phyloP scores from a whole-genome alignment of 2,329 filamentous ascomycete species.

The Fusarium sp. region DNA sequence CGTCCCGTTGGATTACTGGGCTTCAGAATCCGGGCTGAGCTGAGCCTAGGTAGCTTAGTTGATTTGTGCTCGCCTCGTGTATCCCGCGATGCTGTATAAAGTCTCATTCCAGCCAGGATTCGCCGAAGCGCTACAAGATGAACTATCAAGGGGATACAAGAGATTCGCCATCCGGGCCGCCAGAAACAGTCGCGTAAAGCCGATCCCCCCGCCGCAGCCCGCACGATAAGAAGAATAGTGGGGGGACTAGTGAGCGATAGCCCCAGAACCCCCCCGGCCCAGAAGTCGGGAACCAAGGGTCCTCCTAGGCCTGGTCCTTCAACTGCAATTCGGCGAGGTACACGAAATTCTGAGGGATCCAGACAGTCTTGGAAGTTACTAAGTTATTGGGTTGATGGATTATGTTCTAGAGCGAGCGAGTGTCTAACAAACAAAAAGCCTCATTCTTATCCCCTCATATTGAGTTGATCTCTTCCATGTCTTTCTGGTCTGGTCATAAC shows the following conservation, averaged over 20 bases:
- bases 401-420: slow-evolving; percentile 24
- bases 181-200: slow-evolving; percentile 19
- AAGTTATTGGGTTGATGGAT: slow-evolving; percentile 3
- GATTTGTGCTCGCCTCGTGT: slow-evolving; percentile 29
- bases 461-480: neutral
- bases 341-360: slow-evolving; percentile 23
- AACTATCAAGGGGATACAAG: slow-evolving; percentile 21
- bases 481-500: slow-evolving; percentile 29
- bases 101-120: slow-evolving; percentile 35
- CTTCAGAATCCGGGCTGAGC: slow-evolving; percentile 6
- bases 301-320: slow-evolving; percentile 5
- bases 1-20: slow-evolving; percentile 33
- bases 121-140: slow-evolving; percentile 28
- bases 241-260: slow-evolving; percentile 12
- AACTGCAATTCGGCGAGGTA: slow-evolving; percentile 14
- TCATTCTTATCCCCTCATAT: slow-evolving; percentile 1
- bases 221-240: slow-evolving; percentile 31
- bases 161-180: slow-evolving; percentile 21
- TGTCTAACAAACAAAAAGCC: slow-evolving; percentile 18
- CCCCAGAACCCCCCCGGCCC: neutral
- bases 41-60: neutral
- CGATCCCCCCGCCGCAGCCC: slow-evolving; percentile 29
- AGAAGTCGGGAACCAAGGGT: slow-evolving; percentile 29
- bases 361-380: slow-evolving; percentile 11
- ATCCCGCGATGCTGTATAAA: slow-evolving; percentile 21